Evolutionary conservation across 2,329 filamentous ascomycete species (phyloP).

Genomic region (Aspergillus intermedius): DNA sequence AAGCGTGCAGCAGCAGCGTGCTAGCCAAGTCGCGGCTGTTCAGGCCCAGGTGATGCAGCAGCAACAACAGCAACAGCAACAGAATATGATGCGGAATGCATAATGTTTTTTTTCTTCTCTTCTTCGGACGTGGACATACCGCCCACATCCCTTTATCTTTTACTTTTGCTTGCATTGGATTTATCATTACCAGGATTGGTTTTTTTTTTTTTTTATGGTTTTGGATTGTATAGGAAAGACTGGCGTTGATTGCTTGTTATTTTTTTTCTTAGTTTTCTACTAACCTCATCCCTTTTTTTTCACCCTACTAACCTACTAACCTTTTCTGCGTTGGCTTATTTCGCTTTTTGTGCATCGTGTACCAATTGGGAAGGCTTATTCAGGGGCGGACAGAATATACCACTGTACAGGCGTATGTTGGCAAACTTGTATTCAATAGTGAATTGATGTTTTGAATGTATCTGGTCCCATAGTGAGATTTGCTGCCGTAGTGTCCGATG

Average conservation of each 20-base stretch:
- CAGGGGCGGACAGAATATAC: not conserved
- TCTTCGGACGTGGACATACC: not conserved
- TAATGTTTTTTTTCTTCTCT: conserved; percentile 18
- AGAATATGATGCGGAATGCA: conserved; percentile 38
- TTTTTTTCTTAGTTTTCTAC: conserved; percentile 4
- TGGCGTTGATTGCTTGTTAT: conserved; percentile 16
- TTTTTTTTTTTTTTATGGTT: conserved; percentile 1
- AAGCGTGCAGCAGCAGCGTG: conserved; percentile 25
- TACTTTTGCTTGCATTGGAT: conserved; percentile 3
- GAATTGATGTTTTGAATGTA: not conserved
- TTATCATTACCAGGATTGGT: conserved; percentile 3
- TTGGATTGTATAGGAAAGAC: conserved; percentile 20
- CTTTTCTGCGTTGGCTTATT: conserved; percentile 7
- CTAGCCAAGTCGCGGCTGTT: conserved; percentile 24
- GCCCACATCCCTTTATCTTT: not conserved
- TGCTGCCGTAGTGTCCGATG: too few species aligned
- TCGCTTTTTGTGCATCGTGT: conserved; percentile 18
- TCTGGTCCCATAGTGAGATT: too few species aligned
- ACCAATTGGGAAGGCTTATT: conserved; percentile 16
- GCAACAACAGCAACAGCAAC: conserved; percentile 14
- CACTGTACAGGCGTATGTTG: not conserved
- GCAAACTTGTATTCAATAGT: not conserved
- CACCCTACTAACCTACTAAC: not conserved
- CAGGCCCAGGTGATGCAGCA: conserved; percentile 31
- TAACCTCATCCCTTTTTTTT: conserved; percentile 1